Evolutionary conservation across 768 basidiomycete genomes (phyloP).

Genomic region (Lyophyllum decastes): DNA sequence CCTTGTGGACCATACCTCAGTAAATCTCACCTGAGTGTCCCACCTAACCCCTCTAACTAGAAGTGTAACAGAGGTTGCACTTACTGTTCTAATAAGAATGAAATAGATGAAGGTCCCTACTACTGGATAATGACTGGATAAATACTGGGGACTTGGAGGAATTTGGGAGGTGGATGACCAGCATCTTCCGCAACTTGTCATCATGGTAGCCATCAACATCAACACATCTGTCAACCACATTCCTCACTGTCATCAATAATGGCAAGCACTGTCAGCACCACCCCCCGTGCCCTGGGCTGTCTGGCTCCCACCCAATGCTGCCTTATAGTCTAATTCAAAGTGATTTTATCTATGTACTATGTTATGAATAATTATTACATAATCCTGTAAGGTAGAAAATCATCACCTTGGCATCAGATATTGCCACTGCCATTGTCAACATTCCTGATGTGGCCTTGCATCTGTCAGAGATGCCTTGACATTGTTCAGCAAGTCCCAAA

Average conservation of each 20-base stretch:
- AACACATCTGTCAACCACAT: neutral
- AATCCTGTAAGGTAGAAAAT: too few species aligned
- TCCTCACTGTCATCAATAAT: neutral
- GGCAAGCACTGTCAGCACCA: neutral
- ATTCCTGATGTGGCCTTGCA: too few species aligned
- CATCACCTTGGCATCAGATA: too few species aligned
- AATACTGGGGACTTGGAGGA: neutral
- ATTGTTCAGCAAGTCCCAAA: too few species aligned
- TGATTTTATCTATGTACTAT: too few species aligned
- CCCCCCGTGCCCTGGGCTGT: neutral
- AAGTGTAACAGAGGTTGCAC: neutral
- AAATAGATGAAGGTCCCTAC: neutral
- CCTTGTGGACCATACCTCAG: too few species aligned
- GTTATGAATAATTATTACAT: too few species aligned
- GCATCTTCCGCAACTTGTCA: neutral
- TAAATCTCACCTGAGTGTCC: neutral
- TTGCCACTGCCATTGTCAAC: too few species aligned
- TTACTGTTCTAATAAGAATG: neutral
- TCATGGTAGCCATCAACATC: neutral
- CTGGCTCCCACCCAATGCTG: neutral
- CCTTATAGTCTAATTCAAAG: too few species aligned
- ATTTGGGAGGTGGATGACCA: neutral
- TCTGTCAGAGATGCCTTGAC: too few species aligned
- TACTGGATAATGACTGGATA: conserved; percentile 1
- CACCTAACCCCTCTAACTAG: neutral